Evolutionary conservation across 805 yeast genomes (phyloP), one percentile per base, ranked within the genome.

Genomic region (Jamesozyma rosinii): DNA sequence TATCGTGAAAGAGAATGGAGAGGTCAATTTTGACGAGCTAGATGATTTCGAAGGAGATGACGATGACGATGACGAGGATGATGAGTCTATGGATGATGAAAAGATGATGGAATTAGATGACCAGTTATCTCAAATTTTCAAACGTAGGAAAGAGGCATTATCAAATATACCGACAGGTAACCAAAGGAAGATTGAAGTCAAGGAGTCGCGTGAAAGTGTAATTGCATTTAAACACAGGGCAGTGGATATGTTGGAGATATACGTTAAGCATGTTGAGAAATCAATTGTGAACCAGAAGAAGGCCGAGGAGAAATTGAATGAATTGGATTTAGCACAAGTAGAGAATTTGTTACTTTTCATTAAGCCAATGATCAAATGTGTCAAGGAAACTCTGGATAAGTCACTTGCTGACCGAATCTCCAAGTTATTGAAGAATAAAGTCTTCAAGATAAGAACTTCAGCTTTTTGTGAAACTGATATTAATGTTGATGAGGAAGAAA

Each of bases 51-150:
- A 57, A 26, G 69, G 62, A 50, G 58, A 67, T 11, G 69, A 65
- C 13, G 76, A 70, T 24, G 79, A 71, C 4, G 76, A 70, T 22
- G 80, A 74, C 24, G 73, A 75, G 5, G 80, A 76, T 21, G 84
- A 80, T 41, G 95, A 84, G 51, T 79, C 90, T 0, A 85, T 88
- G 94, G 95, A 89, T 47, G 97, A 89, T 62, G 96, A 89, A 54
- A 88, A 88, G 59, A 90, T 90, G 97, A 79, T 88, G 81, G 94
- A 89, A 18, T 75, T 90, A 53, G 97, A 90, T 58, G 83, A 73
- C 19, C 92, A 87, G 47, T 67, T 90, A 26, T 76, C 96, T 0
- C 74, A 73, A 42, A 90, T 90, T 43, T 90, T 90, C 72, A 77
- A 82, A 55, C 90, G 87, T 54, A 76, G 97, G 53, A 77, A 79